Percentiles rank a stretch among this genome's conserved stretches.
phyloP scores from a whole-genome alignment of 2,329 filamentous ascomycete species.

The Rugonectria rugulosa region DNA sequence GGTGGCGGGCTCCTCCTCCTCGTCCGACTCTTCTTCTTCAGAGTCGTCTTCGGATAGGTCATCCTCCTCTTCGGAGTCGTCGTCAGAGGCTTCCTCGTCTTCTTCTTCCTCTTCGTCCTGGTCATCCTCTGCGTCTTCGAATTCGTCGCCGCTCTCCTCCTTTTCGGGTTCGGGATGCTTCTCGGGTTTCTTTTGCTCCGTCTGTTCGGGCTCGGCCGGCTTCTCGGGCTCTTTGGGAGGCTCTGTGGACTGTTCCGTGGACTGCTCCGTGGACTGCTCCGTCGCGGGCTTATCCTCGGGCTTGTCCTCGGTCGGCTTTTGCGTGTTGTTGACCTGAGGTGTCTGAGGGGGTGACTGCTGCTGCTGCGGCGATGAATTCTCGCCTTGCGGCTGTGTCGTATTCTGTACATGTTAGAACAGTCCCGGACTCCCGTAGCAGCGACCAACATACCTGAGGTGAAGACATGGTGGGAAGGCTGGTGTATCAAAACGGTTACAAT shows the following conservation, averaged over 20 bases:
- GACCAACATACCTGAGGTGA: constrained; percentile 31
- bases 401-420: constrained; percentile 26
- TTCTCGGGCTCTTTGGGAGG: constrained; percentile 14
- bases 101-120: constrained; percentile 22
- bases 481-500: neutral
- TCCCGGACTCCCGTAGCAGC: no score
- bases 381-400: constrained; percentile 11
- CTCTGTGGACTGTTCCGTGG: no score
- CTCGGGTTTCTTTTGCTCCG: constrained; percentile 5
- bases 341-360: constrained; percentile 18
- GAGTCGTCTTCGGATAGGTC: constrained; percentile 20
- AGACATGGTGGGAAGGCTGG: constrained; percentile 6
- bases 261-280: no score
- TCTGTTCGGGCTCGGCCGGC: neutral
- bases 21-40: constrained; percentile 35
- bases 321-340: neutral
- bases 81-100: constrained; percentile 8
- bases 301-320: constrained; percentile 7
- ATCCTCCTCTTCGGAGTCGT: constrained; percentile 28
- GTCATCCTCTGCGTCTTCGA: constrained; percentile 25
- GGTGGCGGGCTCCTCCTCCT: constrained; percentile 37
- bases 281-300: no score
- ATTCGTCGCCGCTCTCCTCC: constrained; percentile 20
- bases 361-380: constrained; percentile 15
- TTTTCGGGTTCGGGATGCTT: constrained; percentile 20